These are phyloP conservation scores for Leucosporidium scottii DNA, from an alignment of 768 basidiomycete genomes.

Conservation along the genomic window DNA sequence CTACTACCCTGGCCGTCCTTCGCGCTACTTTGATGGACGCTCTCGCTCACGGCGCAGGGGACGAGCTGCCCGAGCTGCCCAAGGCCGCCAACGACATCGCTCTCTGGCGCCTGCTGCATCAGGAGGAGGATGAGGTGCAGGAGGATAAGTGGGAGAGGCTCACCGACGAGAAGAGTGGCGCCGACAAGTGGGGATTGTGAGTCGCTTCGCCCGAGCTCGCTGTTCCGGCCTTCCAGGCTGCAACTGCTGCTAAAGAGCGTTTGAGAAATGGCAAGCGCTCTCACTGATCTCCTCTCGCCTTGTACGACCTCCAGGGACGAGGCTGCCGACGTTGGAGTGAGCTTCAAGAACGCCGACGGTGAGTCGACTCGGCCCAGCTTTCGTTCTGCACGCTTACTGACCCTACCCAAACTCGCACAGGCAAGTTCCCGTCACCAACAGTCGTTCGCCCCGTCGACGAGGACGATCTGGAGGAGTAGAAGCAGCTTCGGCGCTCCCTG, in stretches of 20 bases:
- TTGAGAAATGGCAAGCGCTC: background rate
- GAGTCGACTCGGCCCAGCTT: background rate
- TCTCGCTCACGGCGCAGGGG: conserved; percentile 1
- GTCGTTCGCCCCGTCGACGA: conserved; percentile 21
- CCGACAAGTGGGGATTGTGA: conserved; percentile 30
- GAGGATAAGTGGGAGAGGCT: conserved; percentile 21
- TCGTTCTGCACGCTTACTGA: too few relatives aligned
- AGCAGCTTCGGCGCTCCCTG: too few relatives aligned
- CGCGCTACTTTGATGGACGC: conserved; percentile 10
- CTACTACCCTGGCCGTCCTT: conserved; percentile 16
- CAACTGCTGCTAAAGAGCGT: background rate
- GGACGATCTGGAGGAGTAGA: conserved; percentile 2
- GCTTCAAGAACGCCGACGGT: conserved; percentile 19
- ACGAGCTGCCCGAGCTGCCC: conserved; percentile 8
- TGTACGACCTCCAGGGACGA: background rate
- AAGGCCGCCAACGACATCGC: conserved; percentile 9
- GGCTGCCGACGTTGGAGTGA: conserved; percentile 24
- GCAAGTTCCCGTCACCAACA: conserved; percentile 13
- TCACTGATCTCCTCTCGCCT: too few relatives aligned
- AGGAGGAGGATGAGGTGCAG: background rate
- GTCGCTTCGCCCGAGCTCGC: background rate
- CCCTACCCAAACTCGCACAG: background rate
- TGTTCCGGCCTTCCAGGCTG: background rate
- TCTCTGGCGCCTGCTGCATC: conserved; percentile 18
- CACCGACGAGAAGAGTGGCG: conserved; percentile 24